Evolutionary conservation across 2,329 filamentous ascomycete species (phyloP), one percentile per base, ranked within the genome.

Genomic region (Verticillium nonalfalfae): DNA sequence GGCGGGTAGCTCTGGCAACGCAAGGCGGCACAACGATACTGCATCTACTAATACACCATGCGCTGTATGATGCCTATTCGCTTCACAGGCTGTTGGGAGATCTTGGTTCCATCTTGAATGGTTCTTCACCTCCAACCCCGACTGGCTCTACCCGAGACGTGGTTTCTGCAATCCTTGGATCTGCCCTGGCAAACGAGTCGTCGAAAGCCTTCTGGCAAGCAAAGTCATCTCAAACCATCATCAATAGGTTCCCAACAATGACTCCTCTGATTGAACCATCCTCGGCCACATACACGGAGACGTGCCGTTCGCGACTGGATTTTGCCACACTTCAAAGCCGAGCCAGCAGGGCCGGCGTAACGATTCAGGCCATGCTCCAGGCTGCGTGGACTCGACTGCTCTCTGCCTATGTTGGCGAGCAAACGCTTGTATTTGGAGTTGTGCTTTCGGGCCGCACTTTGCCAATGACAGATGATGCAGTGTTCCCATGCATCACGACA

Each of bases 401-500:
- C 0, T 81, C 90, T 0, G 84, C 87, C 0, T 97, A 97, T 68
- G 81, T 88, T 14, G 93, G 92, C 1, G 92, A 97, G 69, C 69
- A 76, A 2, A 81, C 81, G 6, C 87, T 95, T 0, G 88, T 88
- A 0, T 96, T 95, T 71, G 94, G 93, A 0, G 81, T 90, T 14
- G 90, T 93, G 0, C 78, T 97, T 7, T 93, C 93, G 9, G 92
- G 92, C 1, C 81, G 92, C 38, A 86, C 82, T 3, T 80, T 81
- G 0, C 81, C 88, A 4, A 77, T 81, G n/a, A 85, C 87, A 0
- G 79, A 82, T 18, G 71, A 79, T 6, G 81, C 84, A 4, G 80
- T 85, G 0, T 90, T 97, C 59, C 93, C 94, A 0, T 94, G 90
- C 70, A 85, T 97, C 60, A 88, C 89, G 0, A 97, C 93, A 0